A percentile compares a stretch with the other conserved stretches of the same genome.
These are phyloP conservation scores for Chaetoceros muelleri DNA, from an alignment of 108 stramenopile genomes.

Conservation along the genomic window DNA sequence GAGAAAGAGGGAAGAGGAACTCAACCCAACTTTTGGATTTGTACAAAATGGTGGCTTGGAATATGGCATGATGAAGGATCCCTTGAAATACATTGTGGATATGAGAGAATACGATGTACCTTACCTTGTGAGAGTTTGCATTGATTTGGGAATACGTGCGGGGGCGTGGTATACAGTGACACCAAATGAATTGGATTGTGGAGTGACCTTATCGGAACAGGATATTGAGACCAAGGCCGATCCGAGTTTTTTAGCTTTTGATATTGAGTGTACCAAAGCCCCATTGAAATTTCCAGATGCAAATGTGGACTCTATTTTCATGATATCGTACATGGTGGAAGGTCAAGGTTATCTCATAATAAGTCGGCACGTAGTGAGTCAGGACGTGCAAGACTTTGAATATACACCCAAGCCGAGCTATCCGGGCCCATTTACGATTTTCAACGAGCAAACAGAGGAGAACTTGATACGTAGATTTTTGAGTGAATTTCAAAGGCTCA, in stretches of 20 bases:
- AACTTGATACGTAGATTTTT: constrained; percentile 78
- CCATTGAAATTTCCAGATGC: constrained; percentile 98
- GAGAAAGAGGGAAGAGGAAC: constrained; percentile 12
- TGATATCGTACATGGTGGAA: constrained; percentile 99
- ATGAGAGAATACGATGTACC: constrained; percentile 98
- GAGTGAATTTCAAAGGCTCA: constrained; percentile 57
- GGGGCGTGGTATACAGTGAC: constrained; percentile 96
- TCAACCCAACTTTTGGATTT: constrained; percentile 14
- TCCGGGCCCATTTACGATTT: constrained; percentile 94
- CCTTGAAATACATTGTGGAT: constrained; percentile 56
- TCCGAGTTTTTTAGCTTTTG: constrained; percentile 92
- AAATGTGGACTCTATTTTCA: constrained; percentile 91
- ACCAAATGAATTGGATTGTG: constrained; percentile 9
- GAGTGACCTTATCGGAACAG: constrained; percentile 59
- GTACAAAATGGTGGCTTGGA: constrained; percentile 12
- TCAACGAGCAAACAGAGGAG: constrained; percentile 87
- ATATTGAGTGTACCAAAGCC: constrained; percentile 98
- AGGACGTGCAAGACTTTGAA: constrained; percentile 94
- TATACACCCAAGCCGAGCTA: constrained; percentile 95
- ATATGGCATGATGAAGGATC: constrained; percentile 30
- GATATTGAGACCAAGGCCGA: constrained; percentile 89
- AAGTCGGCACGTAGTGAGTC: constrained; percentile 78
- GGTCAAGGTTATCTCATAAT: constrained; percentile 88
- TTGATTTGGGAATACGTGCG: constrained; percentile 86
- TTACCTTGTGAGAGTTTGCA: constrained; percentile 85